Base-by-base conservation (phyloP, 495 filamentous ascomycete species). In the Lasiosphaeria ovina region DNA sequence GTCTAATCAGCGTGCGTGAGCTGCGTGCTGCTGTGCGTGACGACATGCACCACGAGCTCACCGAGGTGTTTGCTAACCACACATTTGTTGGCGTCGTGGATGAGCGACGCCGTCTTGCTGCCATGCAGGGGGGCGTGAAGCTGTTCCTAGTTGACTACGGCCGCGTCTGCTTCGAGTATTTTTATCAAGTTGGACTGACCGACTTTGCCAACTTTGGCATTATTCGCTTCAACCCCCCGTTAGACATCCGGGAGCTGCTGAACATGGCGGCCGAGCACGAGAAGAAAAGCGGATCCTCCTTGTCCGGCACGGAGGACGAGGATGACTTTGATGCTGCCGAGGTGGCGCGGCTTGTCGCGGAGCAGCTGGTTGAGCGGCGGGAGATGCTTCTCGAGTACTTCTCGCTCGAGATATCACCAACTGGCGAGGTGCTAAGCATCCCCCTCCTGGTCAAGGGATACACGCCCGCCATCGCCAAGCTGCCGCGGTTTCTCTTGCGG, bases 311-410 rank as follows among this genome's bases (percentile, higher is more conserved):
- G 8, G 14, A 36, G 17, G 69, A 66, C 0, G 72, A 79, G 5
- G 79, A 83, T 14, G 81, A 83, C n/a, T 79, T 87, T 35, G 85
- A 91, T 57, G 86, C 88, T 69, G 71, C 80, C 5, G 82, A 84
- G 55, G 84, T 91, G 6, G 84, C 91, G 4, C 79, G 84, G 11
- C 68, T 76, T 4, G 83, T 93, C 12, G 76, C 81, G 0, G 65
- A 69, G 5, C 76, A 81, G 61, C 81, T 99, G 14, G 78, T 96
- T 35, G 82, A 86, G 40, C 82, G 88, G 4, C 81, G 90, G 16
- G 87, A 92, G 60, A 95, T 99, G 91, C 83, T 99, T 3, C 74
- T 83, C 32, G 93, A 97, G 70, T 99, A 99, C 74, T 97, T 99
- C 77, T 84, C 87, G 12, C 70, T 99, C 51, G 85, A 95, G 55